A percentile compares a stretch with the other conserved stretches of the same genome.
phyloP scores from a whole-genome alignment of 768 basidiomycete genomes.

The Tephrocybe sp. region DNA sequence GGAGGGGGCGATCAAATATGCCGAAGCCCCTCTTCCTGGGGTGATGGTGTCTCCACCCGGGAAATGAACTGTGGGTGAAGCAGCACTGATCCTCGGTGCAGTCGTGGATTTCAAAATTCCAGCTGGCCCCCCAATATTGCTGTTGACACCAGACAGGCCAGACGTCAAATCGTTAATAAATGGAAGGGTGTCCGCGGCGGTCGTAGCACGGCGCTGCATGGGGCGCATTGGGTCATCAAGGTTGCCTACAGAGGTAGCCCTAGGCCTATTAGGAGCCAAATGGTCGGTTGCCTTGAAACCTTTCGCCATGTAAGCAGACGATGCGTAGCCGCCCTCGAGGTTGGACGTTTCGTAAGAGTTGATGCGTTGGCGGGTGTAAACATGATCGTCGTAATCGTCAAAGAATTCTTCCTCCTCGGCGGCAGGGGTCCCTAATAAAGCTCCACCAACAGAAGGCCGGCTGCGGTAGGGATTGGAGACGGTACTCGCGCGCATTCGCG shows the following conservation, averaged over 20 bases:
- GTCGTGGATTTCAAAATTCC: conserved; percentile 58
- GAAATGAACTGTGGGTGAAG: conserved; percentile 65
- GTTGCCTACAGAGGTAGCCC: conserved; percentile 87
- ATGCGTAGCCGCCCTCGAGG: conserved; percentile 50
- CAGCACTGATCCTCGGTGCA: conserved; percentile 41
- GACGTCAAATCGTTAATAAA: conserved; percentile 58
- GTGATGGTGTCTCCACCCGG: conserved; percentile 54
- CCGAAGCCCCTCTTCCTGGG: conserved; percentile 51
- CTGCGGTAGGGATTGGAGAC: conserved; percentile 91
- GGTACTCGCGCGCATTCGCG: conserved; percentile 84
- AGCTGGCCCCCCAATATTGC: conserved; percentile 39
- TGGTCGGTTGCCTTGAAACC: conserved; percentile 77
- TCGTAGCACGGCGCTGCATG: conserved; percentile 63
- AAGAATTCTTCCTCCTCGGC: conserved; percentile 77
- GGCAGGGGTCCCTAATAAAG: conserved; percentile 62
- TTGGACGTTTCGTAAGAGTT: conserved; percentile 59
- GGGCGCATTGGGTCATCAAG: conserved; percentile 78
- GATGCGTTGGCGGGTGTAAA: conserved; percentile 56
- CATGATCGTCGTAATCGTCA: conserved; percentile 55
- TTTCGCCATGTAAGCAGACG: conserved; percentile 64
- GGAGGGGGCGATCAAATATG: conserved; percentile 69
- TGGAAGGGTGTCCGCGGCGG: conserved; percentile 53
- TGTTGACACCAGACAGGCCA: conserved; percentile 36
- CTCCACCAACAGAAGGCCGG: conserved; percentile 56
- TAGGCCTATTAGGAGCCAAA: conserved; percentile 62